Base-by-base conservation (phyloP, 169 alveolate genomes). In the Plasmodium relictum region DNA sequence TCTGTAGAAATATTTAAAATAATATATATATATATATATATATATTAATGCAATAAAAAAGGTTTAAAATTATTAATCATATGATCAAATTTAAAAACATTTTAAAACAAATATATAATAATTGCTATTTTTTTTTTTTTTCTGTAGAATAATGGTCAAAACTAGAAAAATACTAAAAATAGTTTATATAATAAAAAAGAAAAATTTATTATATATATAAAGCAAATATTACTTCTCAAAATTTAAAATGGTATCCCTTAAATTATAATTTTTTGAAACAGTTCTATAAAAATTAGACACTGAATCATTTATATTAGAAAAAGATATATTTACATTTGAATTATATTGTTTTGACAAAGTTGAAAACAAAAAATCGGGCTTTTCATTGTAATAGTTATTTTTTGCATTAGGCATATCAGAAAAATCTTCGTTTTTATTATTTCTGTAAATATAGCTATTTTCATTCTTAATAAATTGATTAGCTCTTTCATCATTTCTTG, bases 201-300 rank as follows among this genome's bases (percentile, higher is more conserved):
- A n/a, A n/a, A n/a, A n/a, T n/a, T n/a, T n/a, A n/a, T n/a, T n/a
- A n/a, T n/a, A n/a, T n/a, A n/a, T n/a, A n/a, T n/a, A 6, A n/a
- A 22, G 63, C 41, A 6, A 18, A 5, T n/a, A 1, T 68, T 61
- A 74, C 58, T 74, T 74, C 26, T 74, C 88, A n/a, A 74, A 61
- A 20, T 74, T 59, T 54, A 74, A 39, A 62, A 74, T 63, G n/a
- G 88, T 74, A 62, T 74, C 88, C 54, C 74, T 63, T 8, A 74
- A 24, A 14, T 74, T 74, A 54, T 74, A 74, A 66, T 74, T 74
- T 54, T 74, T 74, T 26, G 88, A 41, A 20, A 74, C 73, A 37
- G 69, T 26, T 41, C 63, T 74, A 24, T 63, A 74, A 62, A 74
- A 61, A 74, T 74, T 74, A 2, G 88, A 74, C 14, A 74, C 73